Evolutionary conservation across 2,329 filamentous ascomycete species (phyloP), one percentile per base, ranked within the genome.

Genomic region (Neonectria ditissima): DNA sequence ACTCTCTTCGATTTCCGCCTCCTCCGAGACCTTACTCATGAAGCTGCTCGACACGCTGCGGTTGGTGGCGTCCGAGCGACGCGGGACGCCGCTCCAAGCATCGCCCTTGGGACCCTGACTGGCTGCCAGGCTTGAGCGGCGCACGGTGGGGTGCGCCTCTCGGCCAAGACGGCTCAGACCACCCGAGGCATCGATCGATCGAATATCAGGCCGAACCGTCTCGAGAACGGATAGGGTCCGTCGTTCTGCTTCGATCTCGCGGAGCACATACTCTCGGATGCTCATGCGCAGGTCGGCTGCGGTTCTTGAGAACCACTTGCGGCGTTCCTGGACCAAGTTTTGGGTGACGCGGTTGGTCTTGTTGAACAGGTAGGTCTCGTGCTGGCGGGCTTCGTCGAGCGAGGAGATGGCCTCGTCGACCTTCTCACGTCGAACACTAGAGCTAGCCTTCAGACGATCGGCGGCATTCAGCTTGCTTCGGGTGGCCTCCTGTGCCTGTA

Each of bases 81-180:
- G 87, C 37, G 94, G 93, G 28, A 97, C 94, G 62, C 96, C 96
- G 73, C 93, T 97, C 96, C 96, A 99, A 16, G 96, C 91, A 78
- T 99, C 96, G n/a, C 96, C 96, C 81, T 97, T 97, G 53, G 96
- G 95, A 0, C 96, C 96, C 80, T 99, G 96, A 73, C 92, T 96
- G 50, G 92, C 92, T 16, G 92, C 92, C 69, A 97, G 80, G 78
- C 89, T 95, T 26, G 90, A 81, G 65, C 95, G 89, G 58, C 96
- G 88, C 63, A 82, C 78, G 5, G 89, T 81, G 2, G 96, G 95
- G 77, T 97, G 93, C 16, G 92, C 84, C 80, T 99, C 96, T 62
- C 96, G 89, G 44, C 96, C 96, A 34, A 99, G 86, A 44, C 96
- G 89, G 74, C 92, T 96, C 48, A 99, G 87, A 11, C 96, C 96